Evolutionary conservation across 2,329 filamentous ascomycete genomes (phyloP).

Genomic region (Talaromyces sp.): DNA sequence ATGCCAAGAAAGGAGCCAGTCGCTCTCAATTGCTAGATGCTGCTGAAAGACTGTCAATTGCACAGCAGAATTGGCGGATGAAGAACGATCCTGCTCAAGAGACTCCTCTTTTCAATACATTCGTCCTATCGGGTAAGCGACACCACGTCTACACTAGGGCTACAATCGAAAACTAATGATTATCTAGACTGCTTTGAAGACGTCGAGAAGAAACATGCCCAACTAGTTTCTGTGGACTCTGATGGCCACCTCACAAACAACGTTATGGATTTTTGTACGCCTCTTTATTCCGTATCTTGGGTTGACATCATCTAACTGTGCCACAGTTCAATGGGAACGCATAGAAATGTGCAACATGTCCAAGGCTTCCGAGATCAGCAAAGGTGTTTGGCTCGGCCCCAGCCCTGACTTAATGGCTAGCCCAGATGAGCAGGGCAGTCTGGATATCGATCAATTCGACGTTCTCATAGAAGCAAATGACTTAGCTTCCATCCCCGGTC

Average conservation of each 20-base stretch:
- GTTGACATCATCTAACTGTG: not conserved
- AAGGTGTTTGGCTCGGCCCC: constrained; percentile 85
- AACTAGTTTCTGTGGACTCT: constrained; percentile 70
- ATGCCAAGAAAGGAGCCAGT: constrained; percentile 62
- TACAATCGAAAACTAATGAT: not conserved
- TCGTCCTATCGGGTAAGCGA: constrained; percentile 58
- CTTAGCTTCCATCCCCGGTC: constrained; percentile 67
- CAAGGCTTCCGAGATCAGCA: constrained; percentile 76
- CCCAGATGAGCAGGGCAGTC: constrained; percentile 31
- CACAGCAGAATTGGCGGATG: constrained; percentile 70
- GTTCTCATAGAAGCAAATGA: constrained; percentile 86
- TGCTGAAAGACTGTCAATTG: constrained; percentile 60
- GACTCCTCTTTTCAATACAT: constrained; percentile 73
- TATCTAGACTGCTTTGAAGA: constrained; percentile 58
- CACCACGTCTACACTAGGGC: not conserved
- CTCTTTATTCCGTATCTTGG: not conserved
- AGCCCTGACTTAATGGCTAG: constrained; percentile 64
- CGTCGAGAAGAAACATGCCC: constrained; percentile 64
- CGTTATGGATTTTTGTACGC: constrained; percentile 73
- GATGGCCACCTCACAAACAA: constrained; percentile 66
- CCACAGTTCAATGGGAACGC: constrained; percentile 70
- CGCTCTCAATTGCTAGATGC: constrained; percentile 60
- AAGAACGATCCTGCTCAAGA: constrained; percentile 53
- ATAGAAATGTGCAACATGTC: constrained; percentile 94
- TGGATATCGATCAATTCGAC: constrained; percentile 61